Evolutionary conservation across 1,284 basidiomycete species (phyloP), one percentile per base, ranked within the genome.

Genomic region (Sanguinoderma infundibulare): DNA sequence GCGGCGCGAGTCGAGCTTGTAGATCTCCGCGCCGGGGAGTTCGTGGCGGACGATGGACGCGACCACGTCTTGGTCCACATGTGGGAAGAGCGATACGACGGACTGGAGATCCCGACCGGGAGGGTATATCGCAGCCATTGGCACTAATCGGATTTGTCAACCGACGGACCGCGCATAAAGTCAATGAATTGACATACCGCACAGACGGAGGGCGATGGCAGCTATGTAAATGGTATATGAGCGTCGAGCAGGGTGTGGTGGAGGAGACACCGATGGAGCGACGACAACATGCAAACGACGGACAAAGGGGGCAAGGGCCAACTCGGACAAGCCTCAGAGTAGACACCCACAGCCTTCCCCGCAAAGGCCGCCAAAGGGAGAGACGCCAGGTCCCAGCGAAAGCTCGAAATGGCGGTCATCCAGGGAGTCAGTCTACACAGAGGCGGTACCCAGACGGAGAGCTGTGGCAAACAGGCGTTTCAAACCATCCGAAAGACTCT

Each of bases 1-100:
- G 44, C 70, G 73, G 12, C 70, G 68, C 14, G 73, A 72, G 62
- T 77, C 75, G 47, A 74, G 72, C 69, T 76, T 75, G 67, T 73
- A 77, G 42, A 74, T 54, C 54, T 73, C 72, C 32, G 66, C 65
- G 32, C 69, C 72, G 20, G 70, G 65, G 20, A 77, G 67, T 10
- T 70, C 67, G 59, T 75, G 74, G 22, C 64, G 61, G 50, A 76
- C 66, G 55, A 77, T 72, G 39, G 72, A 65, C 42, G 65, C 64
- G 54, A 78, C 70, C 35, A 69, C 66, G 55, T 73, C 72, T 53
- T 70, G 61, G 55, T 77, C 74, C 64, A 77, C 67, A 52, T 76
- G 71, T 24, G 71, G 74, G 62, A 75, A 76, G 57, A 76, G 68
- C 44, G 70, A 63, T 3, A 66, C 53, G 50, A 73, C 47, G 52